Evolutionary conservation across 371 early-diverging fungal genomes (phyloP).

Genomic region (Chytridium lagenaria): DNA sequence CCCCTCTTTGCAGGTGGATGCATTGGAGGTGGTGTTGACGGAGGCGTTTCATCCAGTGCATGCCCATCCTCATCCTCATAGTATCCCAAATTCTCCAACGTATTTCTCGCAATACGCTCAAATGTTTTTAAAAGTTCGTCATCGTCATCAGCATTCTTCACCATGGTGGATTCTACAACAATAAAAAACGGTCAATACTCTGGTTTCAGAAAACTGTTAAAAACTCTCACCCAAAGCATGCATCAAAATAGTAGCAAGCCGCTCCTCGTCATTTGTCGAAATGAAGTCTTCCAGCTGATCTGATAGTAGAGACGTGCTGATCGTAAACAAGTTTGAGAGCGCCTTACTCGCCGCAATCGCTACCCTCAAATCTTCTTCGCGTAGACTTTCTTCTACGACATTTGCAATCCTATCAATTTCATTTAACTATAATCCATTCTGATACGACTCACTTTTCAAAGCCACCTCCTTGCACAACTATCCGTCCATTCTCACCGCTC

Average conservation of each 20-base stretch:
- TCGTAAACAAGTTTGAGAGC: background rate
- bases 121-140: background rate
- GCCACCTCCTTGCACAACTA: slow-evolving; percentile 28
- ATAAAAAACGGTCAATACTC: no score
- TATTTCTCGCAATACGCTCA: background rate
- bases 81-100: background rate
- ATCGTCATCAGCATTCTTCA: no score
- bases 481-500: background rate
- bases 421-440: no score
- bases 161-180: no score
- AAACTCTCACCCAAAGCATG: background rate
- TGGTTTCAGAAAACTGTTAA: no score
- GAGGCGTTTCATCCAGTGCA: background rate
- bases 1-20: background rate
- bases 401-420: background rate
- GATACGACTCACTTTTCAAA: slow-evolving; percentile 28
- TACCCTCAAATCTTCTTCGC: background rate
- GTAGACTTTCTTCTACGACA: background rate
- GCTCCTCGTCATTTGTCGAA: background rate
- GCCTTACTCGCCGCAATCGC: background rate
- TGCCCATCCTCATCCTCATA: background rate
- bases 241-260: background rate
- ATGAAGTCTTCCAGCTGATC: slow-evolving; percentile 6
- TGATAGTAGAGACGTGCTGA: background rate
- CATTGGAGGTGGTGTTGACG: background rate